phyloP scores from a whole-genome alignment of 2,329 filamentous ascomycete species.

The Thermoascus crustaceus region DNA sequence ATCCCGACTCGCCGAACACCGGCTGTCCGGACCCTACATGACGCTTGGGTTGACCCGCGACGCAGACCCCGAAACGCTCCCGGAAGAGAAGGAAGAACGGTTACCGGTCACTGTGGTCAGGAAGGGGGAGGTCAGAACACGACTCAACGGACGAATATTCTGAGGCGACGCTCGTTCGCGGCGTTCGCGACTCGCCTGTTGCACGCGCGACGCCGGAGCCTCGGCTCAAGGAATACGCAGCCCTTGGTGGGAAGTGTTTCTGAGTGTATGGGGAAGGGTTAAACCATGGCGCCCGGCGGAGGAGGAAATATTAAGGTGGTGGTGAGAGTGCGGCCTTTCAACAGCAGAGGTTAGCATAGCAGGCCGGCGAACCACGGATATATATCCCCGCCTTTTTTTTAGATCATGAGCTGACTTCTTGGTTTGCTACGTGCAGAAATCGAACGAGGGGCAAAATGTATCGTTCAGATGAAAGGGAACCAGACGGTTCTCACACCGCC shows the following conservation, averaged over 20 bases:
- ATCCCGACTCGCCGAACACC: conserved; percentile 13
- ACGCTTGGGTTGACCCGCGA: conserved; percentile 29
- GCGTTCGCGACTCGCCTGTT: conserved; percentile 23
- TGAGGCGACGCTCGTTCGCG: conserved; percentile 23
- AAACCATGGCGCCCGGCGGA: conserved; percentile 60
- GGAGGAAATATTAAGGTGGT: conserved; percentile 99
- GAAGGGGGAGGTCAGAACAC: background rate
- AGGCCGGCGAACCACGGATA: no score
- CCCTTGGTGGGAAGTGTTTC: background rate
- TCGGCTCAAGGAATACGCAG: conserved; percentile 5
- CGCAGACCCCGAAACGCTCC: conserved; percentile 11
- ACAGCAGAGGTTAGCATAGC: conserved; percentile 65
- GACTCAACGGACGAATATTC: conserved; percentile 9
- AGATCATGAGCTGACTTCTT: background rate
- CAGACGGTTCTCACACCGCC: conserved; percentile 82
- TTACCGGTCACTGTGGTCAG: conserved; percentile 1
- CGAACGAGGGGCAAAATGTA: conserved; percentile 87
- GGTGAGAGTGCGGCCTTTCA: conserved; percentile 92
- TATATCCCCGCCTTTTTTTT: no score
- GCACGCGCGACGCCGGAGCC: conserved; percentile 3
- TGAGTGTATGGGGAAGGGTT: conserved; percentile 29
- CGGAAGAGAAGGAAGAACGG: conserved; percentile 8
- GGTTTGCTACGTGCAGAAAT: conserved; percentile 56
- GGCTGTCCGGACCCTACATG: conserved; percentile 18
- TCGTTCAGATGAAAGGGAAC: conserved; percentile 89